phyloP scores from a whole-genome alignment of 257 asterid species.

The Nicotiana knightiana region DNA sequence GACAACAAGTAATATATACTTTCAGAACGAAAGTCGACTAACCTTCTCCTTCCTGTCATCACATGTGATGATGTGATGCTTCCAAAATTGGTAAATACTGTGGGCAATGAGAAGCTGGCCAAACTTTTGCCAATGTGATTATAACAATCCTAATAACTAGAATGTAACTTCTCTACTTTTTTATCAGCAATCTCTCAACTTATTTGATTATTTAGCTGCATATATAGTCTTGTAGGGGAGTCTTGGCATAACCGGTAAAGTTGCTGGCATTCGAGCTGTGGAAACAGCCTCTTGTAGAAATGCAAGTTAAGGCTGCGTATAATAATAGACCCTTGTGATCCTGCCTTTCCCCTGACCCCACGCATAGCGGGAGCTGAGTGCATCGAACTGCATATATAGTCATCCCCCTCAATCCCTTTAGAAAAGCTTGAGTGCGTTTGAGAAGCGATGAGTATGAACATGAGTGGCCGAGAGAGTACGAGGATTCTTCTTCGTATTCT shows the following conservation, averaged over 20 bases:
- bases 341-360: no score
- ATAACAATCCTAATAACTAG: neutral
- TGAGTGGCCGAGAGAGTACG: neutral
- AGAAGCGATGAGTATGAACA: neutral
- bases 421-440: neutral
- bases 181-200: neutral
- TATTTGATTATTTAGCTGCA: neutral
- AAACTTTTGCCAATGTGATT: neutral
- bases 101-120: neutral
- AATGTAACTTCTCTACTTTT: neutral
- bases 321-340: no score
- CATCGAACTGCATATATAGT: neutral
- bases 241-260: no score
- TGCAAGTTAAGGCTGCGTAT: no score
- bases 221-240: neutral
- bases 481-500: neutral
- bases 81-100: neutral
- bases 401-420: neutral
- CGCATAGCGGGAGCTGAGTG: no score
- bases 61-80: constrained; percentile 4
- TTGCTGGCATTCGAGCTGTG: no score
- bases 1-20: neutral
- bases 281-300: no score
- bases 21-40: neutral
- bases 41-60: neutral